phyloP scores from a whole-genome alignment of 768 basidiomycete species.

The Auriscalpium microsporum region DNA sequence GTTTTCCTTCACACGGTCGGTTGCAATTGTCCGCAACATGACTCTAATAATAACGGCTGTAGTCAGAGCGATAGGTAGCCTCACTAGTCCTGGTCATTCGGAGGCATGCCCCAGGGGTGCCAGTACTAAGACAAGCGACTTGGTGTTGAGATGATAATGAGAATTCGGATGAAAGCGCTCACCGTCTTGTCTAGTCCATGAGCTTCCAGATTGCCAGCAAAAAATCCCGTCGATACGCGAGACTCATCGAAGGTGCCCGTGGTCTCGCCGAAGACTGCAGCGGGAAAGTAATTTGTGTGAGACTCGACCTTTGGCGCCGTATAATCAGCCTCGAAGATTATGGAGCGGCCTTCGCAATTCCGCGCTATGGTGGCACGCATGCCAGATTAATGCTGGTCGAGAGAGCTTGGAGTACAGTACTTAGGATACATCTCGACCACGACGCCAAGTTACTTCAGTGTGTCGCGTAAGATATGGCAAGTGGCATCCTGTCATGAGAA shows the following conservation, averaged over 20 bases:
- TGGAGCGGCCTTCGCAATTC: neutral
- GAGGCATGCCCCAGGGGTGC: neutral
- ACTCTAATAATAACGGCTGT: neutral
- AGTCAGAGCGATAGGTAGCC: neutral
- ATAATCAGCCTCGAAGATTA: neutral
- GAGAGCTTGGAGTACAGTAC: neutral
- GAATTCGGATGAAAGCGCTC: neutral
- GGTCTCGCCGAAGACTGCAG: too few relatives aligned
- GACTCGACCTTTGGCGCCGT: slow-evolving; percentile 5
- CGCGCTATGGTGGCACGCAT: neutral
- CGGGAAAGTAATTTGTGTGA: too few relatives aligned
- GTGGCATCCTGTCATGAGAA: neutral
- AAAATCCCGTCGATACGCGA: neutral
- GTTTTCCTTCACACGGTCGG: neutral
- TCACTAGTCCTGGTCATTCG: neutral
- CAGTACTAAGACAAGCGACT: neutral
- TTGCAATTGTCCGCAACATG: neutral
- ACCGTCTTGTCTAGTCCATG: neutral
- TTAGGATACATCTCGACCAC: neutral
- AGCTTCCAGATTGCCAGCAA: neutral
- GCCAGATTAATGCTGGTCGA: neutral
- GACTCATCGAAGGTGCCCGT: neutral
- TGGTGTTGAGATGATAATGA: neutral
- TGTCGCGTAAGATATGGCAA: neutral
- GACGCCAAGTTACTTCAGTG: neutral